These are phyloP conservation scores for Smallanthus sonchifolius DNA, from an alignment of 129 eudicot species.

Conservation along the genomic window DNA sequence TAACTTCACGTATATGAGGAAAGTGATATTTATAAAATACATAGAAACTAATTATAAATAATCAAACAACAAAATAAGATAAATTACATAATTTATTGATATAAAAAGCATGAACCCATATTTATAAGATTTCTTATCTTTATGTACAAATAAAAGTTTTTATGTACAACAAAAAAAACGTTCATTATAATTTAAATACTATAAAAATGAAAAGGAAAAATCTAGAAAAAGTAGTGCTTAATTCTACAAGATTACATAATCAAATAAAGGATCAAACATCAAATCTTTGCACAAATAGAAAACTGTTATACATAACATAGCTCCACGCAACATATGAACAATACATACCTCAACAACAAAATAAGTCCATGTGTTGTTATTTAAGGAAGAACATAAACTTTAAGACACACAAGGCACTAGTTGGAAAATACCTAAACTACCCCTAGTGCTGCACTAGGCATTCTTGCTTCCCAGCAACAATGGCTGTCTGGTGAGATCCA, in stretches of 20 bases:
- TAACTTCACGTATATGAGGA: too few species aligned
- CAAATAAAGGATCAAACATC: neutral
- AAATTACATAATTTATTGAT: too few species aligned
- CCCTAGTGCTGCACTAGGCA: constrained; percentile 57
- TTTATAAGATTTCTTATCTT: too few species aligned
- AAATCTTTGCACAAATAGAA: constrained; percentile 3
- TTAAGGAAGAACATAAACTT: constrained; percentile 15
- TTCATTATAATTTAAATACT: too few species aligned
- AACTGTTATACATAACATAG: constrained; percentile 6
- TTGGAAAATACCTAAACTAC: neutral
- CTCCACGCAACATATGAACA: constrained; percentile 18
- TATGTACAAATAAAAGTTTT: too few species aligned
- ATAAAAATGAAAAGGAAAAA: too few species aligned
- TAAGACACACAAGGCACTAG: constrained; percentile 15
- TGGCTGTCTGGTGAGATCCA: constrained; percentile 37
- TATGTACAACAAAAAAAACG: too few species aligned
- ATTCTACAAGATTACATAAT: neutral
- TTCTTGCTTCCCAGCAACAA: constrained; percentile 63
- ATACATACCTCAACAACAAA: constrained; percentile 21
- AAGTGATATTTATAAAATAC: too few species aligned
- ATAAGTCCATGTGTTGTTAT: constrained; percentile 33
- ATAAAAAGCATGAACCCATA: too few species aligned
- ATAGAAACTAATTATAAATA: too few species aligned
- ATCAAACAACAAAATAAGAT: too few species aligned
- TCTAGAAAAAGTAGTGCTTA: too few species aligned